Base-by-base conservation (phyloP, 2,329 filamentous ascomycete species). In the Aulographum hederae region DNA sequence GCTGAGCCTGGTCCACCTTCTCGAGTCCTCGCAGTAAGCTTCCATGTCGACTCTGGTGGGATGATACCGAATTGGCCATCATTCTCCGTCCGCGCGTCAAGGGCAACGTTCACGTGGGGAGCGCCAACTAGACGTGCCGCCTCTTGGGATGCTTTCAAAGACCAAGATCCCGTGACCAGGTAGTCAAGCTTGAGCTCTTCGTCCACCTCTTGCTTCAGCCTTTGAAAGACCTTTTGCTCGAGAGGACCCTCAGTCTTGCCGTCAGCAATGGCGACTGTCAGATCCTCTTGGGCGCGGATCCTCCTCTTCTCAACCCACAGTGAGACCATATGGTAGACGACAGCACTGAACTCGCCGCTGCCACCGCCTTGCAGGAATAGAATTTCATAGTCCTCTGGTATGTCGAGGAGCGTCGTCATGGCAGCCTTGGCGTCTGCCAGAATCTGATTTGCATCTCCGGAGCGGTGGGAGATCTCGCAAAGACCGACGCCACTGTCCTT, bases 381-480 rank as follows among this genome's bases (percentile, higher is more conserved):
- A 34, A 93, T 67, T 37, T 93, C 82, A 56, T 94, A 93, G 51
- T 79, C 73, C 41, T 77, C 69, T 3, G 84, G 82, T 34, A 95
- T 76, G 44, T 86, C 77, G 34, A 93, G 73, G 42, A 80, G 77
- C 15, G 60, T 60, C 21, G 67, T 65, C 8, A 95, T 66, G 39
- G 78, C 72, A 20, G 70, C 67, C 52, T 91, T 89, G 39, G 81
- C 68, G 40, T 79, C 66, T 39, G 78, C 73, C 42, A 95, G 68
- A 45, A 95, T 82, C 39, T 73, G 69, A 39, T 71, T 68, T 17
- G 86, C 86, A 28, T 79, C 67, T 38, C 69, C 63, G 11, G 80
- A 91, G 40, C 86, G 79, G 53, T 95, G 86, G 6, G 78, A 86
- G 51, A 91, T 81, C 56, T 95, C 86, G 39, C 79, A 81, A 27